phyloP scores from a whole-genome alignment of 78 protist species.

The Emiliania huxleyi region DNA sequence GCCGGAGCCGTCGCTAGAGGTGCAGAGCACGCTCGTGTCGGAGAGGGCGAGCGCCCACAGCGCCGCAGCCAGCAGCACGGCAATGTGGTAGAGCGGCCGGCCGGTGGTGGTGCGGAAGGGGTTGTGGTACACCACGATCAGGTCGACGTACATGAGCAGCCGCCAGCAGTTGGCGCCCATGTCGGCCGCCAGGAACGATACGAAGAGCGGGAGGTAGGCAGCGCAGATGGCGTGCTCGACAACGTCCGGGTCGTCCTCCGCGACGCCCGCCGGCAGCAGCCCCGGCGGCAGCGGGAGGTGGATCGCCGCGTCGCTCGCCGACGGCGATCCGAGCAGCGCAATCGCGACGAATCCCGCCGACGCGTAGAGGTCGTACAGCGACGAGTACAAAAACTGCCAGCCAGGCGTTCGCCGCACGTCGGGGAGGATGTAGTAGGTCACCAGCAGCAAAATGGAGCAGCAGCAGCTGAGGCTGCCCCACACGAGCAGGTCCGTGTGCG shows the following conservation, averaged over 20 bases:
- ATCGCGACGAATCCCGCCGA: neutral
- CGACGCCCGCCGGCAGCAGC: neutral
- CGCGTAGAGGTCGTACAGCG: neutral
- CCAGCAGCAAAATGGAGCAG: neutral
- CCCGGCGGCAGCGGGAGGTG: neutral
- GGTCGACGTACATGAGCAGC: neutral
- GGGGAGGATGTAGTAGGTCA: neutral
- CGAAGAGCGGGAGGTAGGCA: neutral
- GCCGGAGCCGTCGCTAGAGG: neutral
- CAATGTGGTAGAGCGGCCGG: neutral
- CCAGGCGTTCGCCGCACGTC: conserved; percentile 10
- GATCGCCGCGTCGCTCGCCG: neutral
- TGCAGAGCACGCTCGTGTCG: neutral
- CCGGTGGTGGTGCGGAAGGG: neutral
- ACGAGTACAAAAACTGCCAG: neutral
- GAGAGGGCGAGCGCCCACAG: neutral
- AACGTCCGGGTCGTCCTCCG: neutral
- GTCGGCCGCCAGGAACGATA: neutral
- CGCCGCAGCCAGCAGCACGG: neutral
- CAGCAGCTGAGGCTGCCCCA: neutral
- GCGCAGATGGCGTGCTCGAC: neutral
- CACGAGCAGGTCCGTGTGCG: neutral
- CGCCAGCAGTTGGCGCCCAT: neutral
- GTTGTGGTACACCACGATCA: conserved; percentile 1
- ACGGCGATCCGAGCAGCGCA: neutral